Conservation (phyloP, 345 rosid species). For the Erucastrum elatum region DNA sequence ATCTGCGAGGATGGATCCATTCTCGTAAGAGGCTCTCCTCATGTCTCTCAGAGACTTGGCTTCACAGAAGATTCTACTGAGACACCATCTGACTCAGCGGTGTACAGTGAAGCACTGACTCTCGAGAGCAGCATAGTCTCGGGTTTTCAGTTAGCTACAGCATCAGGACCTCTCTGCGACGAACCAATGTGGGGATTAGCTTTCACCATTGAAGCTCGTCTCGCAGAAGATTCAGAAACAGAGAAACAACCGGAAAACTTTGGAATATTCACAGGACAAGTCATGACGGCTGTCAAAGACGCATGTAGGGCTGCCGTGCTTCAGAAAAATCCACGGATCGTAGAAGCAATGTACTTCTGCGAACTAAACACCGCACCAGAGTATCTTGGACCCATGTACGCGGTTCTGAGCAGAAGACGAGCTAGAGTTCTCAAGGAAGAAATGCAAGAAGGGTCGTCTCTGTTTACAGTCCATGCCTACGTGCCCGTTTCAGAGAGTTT, state of each 20-base stretch:
- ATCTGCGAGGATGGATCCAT: slow-evolving; percentile 42
- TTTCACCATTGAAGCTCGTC: slow-evolving; percentile 65
- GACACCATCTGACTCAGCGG: slow-evolving; percentile 38
- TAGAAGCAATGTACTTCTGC: slow-evolving; percentile 93
- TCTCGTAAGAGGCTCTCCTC: slow-evolving; percentile 63
- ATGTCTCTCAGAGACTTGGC: slow-evolving; percentile 74
- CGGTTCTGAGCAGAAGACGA: slow-evolving; percentile 73
- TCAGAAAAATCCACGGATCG: slow-evolving; percentile 69
- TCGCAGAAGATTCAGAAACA: slow-evolving; percentile 45
- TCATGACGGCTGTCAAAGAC: slow-evolving; percentile 84
- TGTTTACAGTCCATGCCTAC: slow-evolving; percentile 77
- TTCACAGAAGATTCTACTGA: slow-evolving; percentile 46
- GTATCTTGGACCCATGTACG: slow-evolving; percentile 75
- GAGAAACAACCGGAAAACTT: slow-evolving; percentile 62
- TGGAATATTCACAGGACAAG: slow-evolving; percentile 75
- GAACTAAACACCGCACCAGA: slow-evolving; percentile 79
- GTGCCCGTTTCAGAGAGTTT: slow-evolving; percentile 87
- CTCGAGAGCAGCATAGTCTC: slow-evolving; percentile 79
- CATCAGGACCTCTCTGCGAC: slow-evolving; percentile 84
- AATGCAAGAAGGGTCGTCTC: slow-evolving; percentile 86
- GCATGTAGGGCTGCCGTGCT: slow-evolving; percentile 80
- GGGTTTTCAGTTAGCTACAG: slow-evolving; percentile 85
- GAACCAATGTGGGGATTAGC: slow-evolving; percentile 95
- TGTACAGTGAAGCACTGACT: slow-evolving; percentile 53
- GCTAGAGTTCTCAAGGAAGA: slow-evolving; percentile 87